These are phyloP conservation scores for Pleodorina starrii DNA, from an alignment of 139 green algal species.

Conservation along the genomic window DNA sequence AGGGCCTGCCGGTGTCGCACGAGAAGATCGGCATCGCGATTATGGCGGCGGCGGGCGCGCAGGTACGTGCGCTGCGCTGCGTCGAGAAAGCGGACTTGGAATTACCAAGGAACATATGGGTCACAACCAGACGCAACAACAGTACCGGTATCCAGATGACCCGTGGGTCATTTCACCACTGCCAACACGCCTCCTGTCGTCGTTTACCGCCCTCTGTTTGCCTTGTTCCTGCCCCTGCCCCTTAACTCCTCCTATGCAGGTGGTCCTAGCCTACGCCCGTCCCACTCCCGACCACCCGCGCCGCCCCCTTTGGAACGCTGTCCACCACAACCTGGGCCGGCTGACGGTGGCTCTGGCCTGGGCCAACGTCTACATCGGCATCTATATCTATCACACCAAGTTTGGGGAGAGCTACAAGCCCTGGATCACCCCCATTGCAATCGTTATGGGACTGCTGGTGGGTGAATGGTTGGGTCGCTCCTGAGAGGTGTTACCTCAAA, in stretches of 20 bases:
- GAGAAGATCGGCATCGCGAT: slow-evolving; percentile 8
- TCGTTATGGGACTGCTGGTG: slow-evolving; percentile 37
- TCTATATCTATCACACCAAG: background rate
- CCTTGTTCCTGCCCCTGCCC: too few relatives aligned
- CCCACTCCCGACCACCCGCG: background rate
- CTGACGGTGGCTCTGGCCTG: background rate
- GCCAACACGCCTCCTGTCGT: too few relatives aligned
- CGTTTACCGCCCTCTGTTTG: too few relatives aligned
- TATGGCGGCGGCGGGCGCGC: slow-evolving; percentile 19
- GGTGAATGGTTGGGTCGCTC: background rate
- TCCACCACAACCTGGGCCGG: slow-evolving; percentile 43
- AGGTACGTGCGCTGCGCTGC: too few relatives aligned
- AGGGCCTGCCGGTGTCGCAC: background rate
- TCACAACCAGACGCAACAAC: too few relatives aligned
- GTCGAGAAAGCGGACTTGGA: too few relatives aligned
- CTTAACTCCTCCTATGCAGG: too few relatives aligned
- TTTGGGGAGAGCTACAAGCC: background rate
- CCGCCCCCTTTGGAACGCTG: slow-evolving; percentile 26
- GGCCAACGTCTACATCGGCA: slow-evolving; percentile 41
- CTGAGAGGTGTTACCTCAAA: too few relatives aligned
- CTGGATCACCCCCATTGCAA: slow-evolving; percentile 25
- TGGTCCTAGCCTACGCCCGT: background rate
- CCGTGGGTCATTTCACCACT: too few relatives aligned
- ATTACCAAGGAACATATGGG: too few relatives aligned
- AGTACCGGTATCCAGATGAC: too few relatives aligned